phyloP scores from a whole-genome alignment of 2,329 filamentous ascomycete species.

The Fusarium xyrophilum region DNA sequence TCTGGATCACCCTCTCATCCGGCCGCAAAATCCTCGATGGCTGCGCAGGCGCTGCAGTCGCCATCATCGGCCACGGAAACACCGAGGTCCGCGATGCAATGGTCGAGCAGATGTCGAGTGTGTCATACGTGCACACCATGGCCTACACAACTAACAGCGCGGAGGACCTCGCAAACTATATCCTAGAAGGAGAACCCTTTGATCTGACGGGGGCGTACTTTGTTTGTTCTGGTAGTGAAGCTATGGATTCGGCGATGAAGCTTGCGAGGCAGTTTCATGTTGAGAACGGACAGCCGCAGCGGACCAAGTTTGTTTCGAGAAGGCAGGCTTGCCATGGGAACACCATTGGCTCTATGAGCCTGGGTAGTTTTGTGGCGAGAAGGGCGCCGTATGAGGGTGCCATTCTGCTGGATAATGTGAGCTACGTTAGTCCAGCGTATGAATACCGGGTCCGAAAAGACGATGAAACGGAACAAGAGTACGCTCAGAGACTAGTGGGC shows the following conservation, averaged over 20 bases:
- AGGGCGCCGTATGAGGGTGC: slow-evolving; percentile 63
- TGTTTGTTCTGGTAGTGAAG: slow-evolving; percentile 46
- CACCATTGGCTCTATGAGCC: slow-evolving; percentile 67
- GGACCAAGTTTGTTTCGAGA: slow-evolving; percentile 52
- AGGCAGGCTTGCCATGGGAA: slow-evolving; percentile 57
- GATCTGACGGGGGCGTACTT: slow-evolving; percentile 51
- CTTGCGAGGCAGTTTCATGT: slow-evolving; percentile 57
- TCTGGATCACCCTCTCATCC: slow-evolving; percentile 46
- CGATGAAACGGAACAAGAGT: slow-evolving; percentile 63
- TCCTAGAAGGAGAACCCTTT: slow-evolving; percentile 49
- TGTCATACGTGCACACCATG: slow-evolving; percentile 54
- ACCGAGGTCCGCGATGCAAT: slow-evolving; percentile 67
- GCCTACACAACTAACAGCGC: slow-evolving; percentile 60
- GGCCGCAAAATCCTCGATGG: slow-evolving; percentile 67
- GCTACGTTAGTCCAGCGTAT: slow-evolving; percentile 71
- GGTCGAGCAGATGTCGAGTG: slow-evolving; percentile 61
- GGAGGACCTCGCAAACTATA: slow-evolving; percentile 44
- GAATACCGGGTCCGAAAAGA: slow-evolving; percentile 63
- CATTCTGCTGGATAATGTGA: slow-evolving; percentile 52
- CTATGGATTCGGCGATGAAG: slow-evolving; percentile 58
- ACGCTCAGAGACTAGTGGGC: slow-evolving; percentile 64
- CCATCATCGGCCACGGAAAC: slow-evolving; percentile 68
- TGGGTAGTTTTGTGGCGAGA: slow-evolving; percentile 68
- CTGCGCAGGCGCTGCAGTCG: slow-evolving; percentile 70
- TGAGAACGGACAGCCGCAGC: slow-evolving; percentile 48